Evolutionary conservation across 768 basidiomycete genomes (phyloP), one percentile per base, ranked within the genome.

Genomic region (Piloderma croceum): DNA sequence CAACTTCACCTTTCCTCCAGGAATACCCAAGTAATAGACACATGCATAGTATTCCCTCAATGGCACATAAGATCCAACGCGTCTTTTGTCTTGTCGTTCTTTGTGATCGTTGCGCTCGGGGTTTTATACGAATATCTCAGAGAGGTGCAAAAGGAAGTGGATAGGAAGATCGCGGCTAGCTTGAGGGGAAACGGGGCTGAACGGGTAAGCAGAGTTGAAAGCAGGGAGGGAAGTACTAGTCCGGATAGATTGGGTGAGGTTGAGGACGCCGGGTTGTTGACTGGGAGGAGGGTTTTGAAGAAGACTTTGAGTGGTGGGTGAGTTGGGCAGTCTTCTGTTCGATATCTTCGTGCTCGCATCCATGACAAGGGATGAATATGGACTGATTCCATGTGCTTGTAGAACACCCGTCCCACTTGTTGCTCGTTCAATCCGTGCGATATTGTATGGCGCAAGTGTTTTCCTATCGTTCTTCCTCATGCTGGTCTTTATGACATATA

Each of bases 401-500:
- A 83, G 81, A 15, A 66, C 64, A 7, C 65, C 65, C 7, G 70
- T 83, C 1, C 79, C 81, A 1, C 43, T 63, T 18, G 39, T 63
- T 6, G 62, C 69, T 29, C 77, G 83, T 18, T 45, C 69, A n/a
- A 50, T 81, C 32, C 73, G 88, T 19, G 83, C 89, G 5, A 50
- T 58, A 2, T 57, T 90, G 25, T 94, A 93, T 51, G 89, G 82
- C n/a, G 61, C 70, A 4, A 77, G 77, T 3, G 78, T 90, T 17
- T 82, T 83, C 59, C 60, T 90, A 43, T 87, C 87, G 24, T 87
- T 85, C 70, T 89, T 90, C 75, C 76, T 90, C 57, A 96, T 96
- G 91, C 68, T 96, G 43, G 81, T 94, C 29, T 92, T 90, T 63
- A 94, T 96, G 91, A 94, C 91, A 4, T 96, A 93, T 65, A 96